Base-by-base conservation (phyloP, 2,329 filamentous ascomycete genomes). In the Gliomastix tumulicola region DNA sequence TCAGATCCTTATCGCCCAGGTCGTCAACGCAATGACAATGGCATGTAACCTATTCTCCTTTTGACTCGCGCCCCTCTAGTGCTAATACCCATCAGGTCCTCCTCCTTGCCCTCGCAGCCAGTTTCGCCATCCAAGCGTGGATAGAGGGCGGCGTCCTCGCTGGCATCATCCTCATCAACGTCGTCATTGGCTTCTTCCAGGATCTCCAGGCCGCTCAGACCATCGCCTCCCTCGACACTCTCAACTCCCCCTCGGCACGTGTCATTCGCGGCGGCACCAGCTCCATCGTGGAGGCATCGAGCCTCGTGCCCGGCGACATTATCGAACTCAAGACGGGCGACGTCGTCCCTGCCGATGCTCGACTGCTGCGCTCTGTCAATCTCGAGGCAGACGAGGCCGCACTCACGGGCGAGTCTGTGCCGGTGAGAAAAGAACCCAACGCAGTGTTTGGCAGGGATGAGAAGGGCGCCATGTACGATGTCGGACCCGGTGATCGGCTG, bases 321-420 rank as follows among this genome's bases (percentile, higher is more conserved):
- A 62, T 66, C 28, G 48, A 58, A 11, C 52, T 65, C 49, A 65
- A 57, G 51, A 68, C 62, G 17, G 74, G 74, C 23, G 72, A 74
- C 45, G 69, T 70, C 15, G 60, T 76, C 10, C 71, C 74, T 10
- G 73, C 72, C 9, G 74, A 77, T 47, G 54, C 76, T 8, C 60
- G 70, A 36, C 41, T 66, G 2, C 42, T 74, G 40, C 65, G 76
- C 37, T 66, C 62, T 20, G 70, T 80, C 57, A 82, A 82, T 49
- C 64, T 78, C 27, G 74, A 76, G 41, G 77, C 73, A 41, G 79
- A 85, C 41, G 73, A 78, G 49, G 71, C 73, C 7, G 61, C 76
- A 22, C 65, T 79, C 19, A 79, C 74, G 12, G 75, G 75, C 36
- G 74, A 79, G 54, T 74, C 73, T 12, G 55, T 74, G 3, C 74